Evolutionary conservation across 2,329 filamentous ascomycete species (phyloP).

Genomic region (Fusarium pseudograminearum): DNA sequence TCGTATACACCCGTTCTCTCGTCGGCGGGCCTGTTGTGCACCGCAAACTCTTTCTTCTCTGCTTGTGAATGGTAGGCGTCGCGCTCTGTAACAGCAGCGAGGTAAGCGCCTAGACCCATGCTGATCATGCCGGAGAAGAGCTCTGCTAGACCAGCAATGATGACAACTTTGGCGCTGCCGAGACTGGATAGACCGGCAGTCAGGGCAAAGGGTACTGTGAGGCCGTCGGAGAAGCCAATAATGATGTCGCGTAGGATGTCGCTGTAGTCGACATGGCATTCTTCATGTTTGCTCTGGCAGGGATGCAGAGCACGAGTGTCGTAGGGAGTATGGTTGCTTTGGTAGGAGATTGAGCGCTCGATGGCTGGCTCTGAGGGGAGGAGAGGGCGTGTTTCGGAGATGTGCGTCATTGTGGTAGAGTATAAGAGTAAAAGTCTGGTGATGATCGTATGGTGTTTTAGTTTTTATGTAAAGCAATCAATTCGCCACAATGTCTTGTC

Average conservation of each 20-base stretch:
- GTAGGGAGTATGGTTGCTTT: conserved; percentile 32
- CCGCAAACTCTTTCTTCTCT: conserved; percentile 58
- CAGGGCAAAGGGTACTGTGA: conserved; percentile 83
- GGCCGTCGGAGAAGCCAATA: conserved; percentile 81
- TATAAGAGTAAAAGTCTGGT: neutral
- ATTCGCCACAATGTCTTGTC: conserved; percentile 12
- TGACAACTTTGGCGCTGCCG: conserved; percentile 73
- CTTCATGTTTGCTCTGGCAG: conserved; percentile 40
- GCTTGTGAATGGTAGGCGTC: conserved; percentile 64
- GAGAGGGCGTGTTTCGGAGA: conserved; percentile 51
- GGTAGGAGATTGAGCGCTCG: conserved; percentile 46
- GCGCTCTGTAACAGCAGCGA: conserved; percentile 71
- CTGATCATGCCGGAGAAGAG: conserved; percentile 80
- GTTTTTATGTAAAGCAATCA: conserved; percentile 1
- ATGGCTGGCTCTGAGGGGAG: conserved; percentile 49
- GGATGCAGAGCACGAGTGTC: conserved; percentile 40
- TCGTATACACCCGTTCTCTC: conserved; percentile 63
- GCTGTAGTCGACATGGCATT: conserved; percentile 53
- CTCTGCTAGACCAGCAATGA: conserved; percentile 80
- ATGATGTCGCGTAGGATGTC: conserved; percentile 72
- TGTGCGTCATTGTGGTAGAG: conserved; percentile 39
- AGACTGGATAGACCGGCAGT: conserved; percentile 78
- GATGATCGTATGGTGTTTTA: neutral
- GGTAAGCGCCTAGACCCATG: conserved; percentile 81
- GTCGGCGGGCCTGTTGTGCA: conserved; percentile 57